phyloP scores from a whole-genome alignment of 352 stramenopile genomes.

The Phytopythium boreale region DNA sequence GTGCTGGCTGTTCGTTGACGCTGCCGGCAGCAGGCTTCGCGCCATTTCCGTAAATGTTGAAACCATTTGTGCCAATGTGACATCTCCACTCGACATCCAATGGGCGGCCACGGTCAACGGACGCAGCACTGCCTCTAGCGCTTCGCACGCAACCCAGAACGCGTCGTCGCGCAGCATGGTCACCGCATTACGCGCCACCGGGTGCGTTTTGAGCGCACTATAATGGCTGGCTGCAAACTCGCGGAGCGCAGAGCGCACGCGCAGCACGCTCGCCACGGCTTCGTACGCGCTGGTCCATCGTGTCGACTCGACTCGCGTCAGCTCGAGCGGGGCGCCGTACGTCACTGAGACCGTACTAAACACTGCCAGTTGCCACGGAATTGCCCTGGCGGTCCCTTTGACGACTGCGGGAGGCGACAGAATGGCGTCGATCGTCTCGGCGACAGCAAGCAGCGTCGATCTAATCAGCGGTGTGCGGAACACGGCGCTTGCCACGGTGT shows the following conservation, averaged over 20 bases:
- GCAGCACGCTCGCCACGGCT: background rate
- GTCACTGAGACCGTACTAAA: background rate
- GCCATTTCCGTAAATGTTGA: background rate
- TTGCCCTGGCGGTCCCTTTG: background rate
- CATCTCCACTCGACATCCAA: background rate
- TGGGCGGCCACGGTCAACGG: background rate
- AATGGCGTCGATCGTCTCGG: slow-evolving; percentile 7
- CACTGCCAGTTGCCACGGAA: background rate
- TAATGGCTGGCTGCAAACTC: background rate
- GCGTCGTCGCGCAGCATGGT: background rate
- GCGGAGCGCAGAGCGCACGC: background rate
- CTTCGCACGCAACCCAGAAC: background rate
- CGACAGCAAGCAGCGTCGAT: slow-evolving; percentile 6
- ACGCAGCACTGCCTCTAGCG: background rate
- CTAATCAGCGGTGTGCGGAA: background rate
- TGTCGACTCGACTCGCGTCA: background rate
- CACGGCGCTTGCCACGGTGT: background rate
- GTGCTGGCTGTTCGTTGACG: background rate
- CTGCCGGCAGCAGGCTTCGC: background rate
- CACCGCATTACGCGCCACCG: background rate
- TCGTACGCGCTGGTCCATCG: slow-evolving; percentile 1
- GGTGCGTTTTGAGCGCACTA: background rate
- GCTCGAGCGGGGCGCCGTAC: background rate
- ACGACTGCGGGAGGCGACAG: background rate
- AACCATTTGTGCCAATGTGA: background rate